A percentile compares a stretch with the other conserved stretches of the same genome.
phyloP scores from a whole-genome alignment of 768 basidiomycete species.

The Macrocybe gigantea region DNA sequence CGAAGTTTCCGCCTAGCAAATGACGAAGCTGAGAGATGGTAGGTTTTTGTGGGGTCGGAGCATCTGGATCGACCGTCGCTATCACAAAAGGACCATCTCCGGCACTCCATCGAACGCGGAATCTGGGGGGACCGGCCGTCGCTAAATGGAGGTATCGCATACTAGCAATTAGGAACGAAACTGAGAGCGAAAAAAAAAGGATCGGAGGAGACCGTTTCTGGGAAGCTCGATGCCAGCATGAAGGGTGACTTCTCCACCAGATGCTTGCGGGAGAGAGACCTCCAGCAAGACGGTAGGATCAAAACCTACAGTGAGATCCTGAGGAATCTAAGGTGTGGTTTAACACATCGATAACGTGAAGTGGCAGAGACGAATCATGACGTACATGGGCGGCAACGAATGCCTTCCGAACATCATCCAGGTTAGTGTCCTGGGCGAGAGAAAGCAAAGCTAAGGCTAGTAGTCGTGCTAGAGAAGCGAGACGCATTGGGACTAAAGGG shows the following conservation, averaged over 20 bases:
- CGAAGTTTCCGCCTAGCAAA: slow-evolving; percentile 40
- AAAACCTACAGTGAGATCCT: slow-evolving; percentile 14
- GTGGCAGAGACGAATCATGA: neutral
- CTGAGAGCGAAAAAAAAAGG: neutral
- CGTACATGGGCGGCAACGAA: slow-evolving; percentile 24
- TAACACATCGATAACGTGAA: neutral
- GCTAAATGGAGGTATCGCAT: slow-evolving; percentile 13
- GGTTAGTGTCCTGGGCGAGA: slow-evolving; percentile 22
- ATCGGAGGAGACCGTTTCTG: slow-evolving; percentile 6
- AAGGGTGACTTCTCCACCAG: slow-evolving; percentile 15
- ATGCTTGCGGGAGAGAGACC: slow-evolving; percentile 18
- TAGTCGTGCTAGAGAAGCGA: neutral
- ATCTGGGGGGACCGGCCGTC: slow-evolving; percentile 31
- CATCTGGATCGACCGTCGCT: slow-evolving; percentile 43
- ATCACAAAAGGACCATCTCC: slow-evolving; percentile 39
- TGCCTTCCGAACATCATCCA: slow-evolving; percentile 19
- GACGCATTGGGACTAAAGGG: neutral
- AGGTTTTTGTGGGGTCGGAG: slow-evolving; percentile 42
- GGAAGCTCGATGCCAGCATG: slow-evolving; percentile 18
- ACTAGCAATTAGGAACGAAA: neutral
- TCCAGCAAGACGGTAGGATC: slow-evolving; percentile 19
- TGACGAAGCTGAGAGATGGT: slow-evolving; percentile 40
- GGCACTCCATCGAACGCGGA: slow-evolving; percentile 18
- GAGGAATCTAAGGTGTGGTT: slow-evolving; percentile 12
- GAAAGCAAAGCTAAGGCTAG: slow-evolving; percentile 7